phyloP scores from a whole-genome alignment of 2,329 filamentous ascomycete genomes.

The Phoma herbarum region DNA sequence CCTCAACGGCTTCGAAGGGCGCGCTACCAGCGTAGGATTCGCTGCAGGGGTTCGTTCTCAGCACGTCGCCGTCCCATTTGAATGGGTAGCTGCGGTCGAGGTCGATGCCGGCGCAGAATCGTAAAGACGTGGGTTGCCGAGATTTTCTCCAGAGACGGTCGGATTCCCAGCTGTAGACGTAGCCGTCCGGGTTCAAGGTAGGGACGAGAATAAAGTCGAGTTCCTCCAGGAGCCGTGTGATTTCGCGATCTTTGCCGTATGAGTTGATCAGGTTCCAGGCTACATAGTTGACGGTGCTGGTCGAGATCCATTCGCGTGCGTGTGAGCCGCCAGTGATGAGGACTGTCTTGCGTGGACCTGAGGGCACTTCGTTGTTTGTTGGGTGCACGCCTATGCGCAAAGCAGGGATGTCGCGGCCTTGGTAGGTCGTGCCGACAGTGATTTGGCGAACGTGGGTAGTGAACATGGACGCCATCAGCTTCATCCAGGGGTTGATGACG shows the following conservation, averaged over 20 bases:
- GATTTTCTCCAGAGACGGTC: constrained; percentile 97
- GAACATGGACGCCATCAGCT: constrained; percentile 88
- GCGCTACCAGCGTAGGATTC: constrained; percentile 86
- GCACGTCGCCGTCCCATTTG: constrained; percentile 77
- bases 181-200: constrained; percentile 90
- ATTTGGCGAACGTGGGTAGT: constrained; percentile 77
- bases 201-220: constrained; percentile 92
- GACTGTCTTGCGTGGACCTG: constrained; percentile 73
- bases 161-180: constrained; percentile 90
- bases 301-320: constrained; percentile 95
- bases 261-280: constrained; percentile 87
- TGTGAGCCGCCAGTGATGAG: constrained; percentile 87
- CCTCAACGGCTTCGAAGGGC: constrained; percentile 85
- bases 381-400: constrained; percentile 75
- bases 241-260: constrained; percentile 74
- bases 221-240: constrained; percentile 80
- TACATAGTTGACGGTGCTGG: constrained; percentile 87
- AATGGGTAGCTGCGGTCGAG: constrained; percentile 88
- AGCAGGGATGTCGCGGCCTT: constrained; percentile 85
- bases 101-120: constrained; percentile 87
- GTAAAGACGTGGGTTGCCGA: constrained; percentile 79
- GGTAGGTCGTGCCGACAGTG: constrained; percentile 83
- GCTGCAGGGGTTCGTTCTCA: constrained; percentile 80
- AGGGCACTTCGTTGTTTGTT: constrained; percentile 58
- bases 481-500: constrained; percentile 91